Evolutionary conservation across 2,329 filamentous ascomycete genomes (phyloP), one percentile per base, ranked within the genome.

Genomic region (Fonsecaea pugnacius): DNA sequence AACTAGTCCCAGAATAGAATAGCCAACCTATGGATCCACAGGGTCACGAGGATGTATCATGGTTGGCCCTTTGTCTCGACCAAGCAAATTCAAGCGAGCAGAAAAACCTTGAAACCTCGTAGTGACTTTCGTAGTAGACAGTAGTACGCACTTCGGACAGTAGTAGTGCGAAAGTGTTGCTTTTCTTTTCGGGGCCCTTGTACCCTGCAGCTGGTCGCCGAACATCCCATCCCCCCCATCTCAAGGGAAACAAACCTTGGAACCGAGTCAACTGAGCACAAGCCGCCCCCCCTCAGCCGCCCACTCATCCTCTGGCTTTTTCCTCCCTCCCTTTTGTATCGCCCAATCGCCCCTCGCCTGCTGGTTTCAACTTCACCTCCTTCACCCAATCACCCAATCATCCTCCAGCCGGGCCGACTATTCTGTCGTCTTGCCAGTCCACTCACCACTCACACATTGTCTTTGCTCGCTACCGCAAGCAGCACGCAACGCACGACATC

Each of bases 321-420:
- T 62, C 57, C 58, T 60, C 56, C 35, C 58, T 60, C 51, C 61
- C 58, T 68, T 63, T 62, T 66, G 40, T 58, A 58, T 57, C 58
- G 57, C 65, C 65, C 67, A 70, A 67, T 69, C 60, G 67, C 68
- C 62, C 65, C 58, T 50, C 57, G 32, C 24, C 33, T 35, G 32
- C 50, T 46, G 21, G 66, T 66, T 64, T 66, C 62, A 63, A 60
- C 54, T 63, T 63, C 35, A 61, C 43, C 55, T 60, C 33, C 63
- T 63, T 32, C 62, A 60, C 58, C 67, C 67, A 69, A 69, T 68
- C 67, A 69, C 61, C 67, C 67, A 69, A 69, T 69, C 67, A 69
- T 24, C 59, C 63, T 62, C 61, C n/a, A 48, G 21, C 36, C 65
- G 60, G 58, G 30, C 46, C 53, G 16, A 43, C n/a, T 43, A 38